Evolutionary conservation across 257 asterid species (phyloP).

Genomic region (Solanum stenotomum): DNA sequence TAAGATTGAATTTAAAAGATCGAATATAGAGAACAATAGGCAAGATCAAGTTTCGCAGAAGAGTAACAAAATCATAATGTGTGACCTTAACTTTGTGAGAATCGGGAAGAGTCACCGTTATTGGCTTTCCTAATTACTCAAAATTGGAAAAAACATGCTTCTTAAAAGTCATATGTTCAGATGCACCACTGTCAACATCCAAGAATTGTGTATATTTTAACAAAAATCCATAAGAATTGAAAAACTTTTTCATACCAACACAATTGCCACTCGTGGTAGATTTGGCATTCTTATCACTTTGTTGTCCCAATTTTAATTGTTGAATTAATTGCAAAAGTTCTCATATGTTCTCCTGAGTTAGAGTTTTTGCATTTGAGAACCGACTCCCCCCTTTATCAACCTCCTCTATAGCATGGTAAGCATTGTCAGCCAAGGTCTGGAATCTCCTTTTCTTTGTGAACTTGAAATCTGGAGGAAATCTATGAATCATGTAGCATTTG

Average conservation of each 20-base stretch:
- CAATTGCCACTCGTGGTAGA: too few species aligned
- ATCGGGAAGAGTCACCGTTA: neutral
- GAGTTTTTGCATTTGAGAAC: neutral
- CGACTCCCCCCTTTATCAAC: too few species aligned
- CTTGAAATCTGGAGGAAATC: neutral
- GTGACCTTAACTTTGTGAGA: neutral
- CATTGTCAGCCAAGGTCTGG: neutral
- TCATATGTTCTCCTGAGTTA: neutral
- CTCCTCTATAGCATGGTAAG: neutral
- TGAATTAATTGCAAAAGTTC: neutral
- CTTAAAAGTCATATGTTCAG: too few species aligned
- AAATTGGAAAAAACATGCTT: neutral
- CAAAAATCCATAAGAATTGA: too few species aligned
- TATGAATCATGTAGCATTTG: neutral
- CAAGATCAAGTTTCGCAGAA: neutral
- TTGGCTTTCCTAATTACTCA: neutral
- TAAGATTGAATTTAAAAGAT: neutral
- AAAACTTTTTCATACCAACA: too few species aligned
- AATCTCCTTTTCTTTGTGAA: neutral
- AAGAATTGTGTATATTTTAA: too few species aligned
- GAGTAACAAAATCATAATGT: neutral
- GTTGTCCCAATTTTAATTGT: neutral
- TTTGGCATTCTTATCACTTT: too few species aligned
- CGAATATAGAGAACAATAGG: too few species aligned
- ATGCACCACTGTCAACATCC: too few species aligned